Conservation (phyloP, 2,329 filamentous ascomycete genomes). For the Balansia obtecta region DNA sequence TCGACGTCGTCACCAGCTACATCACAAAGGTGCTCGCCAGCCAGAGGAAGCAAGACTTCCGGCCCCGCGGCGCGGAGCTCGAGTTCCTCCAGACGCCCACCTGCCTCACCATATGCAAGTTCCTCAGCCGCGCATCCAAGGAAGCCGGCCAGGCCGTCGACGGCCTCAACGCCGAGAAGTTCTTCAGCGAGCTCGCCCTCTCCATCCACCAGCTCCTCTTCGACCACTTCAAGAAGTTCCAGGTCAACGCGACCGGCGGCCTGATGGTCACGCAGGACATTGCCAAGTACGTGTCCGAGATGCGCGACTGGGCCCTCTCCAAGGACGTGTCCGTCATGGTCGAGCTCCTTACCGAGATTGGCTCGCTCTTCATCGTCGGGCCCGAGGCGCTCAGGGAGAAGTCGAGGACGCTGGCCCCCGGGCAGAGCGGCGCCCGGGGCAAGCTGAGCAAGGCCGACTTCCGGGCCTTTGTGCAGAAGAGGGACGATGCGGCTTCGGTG, state of each 20-base stretch:
- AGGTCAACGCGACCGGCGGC: slow-evolving; percentile 83
- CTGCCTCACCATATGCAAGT: slow-evolving; percentile 68
- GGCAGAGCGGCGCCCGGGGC: slow-evolving; percentile 30
- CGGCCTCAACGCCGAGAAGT: slow-evolving; percentile 69
- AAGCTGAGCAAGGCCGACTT: slow-evolving; percentile 58
- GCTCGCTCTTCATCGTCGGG: slow-evolving; percentile 89
- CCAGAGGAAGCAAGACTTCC: slow-evolving; percentile 83
- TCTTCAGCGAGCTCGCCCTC: slow-evolving; percentile 73
- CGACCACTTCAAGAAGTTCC: slow-evolving; percentile 89
- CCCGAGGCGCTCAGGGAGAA: slow-evolving; percentile 64
- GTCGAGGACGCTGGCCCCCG: slow-evolving; percentile 43
- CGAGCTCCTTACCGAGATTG: slow-evolving; percentile 85
- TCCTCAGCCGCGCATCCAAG: slow-evolving; percentile 56
- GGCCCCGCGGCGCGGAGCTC: slow-evolving; percentile 69
- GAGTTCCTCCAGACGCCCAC: slow-evolving; percentile 79
- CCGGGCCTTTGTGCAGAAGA: slow-evolving; percentile 69
- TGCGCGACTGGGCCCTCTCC: slow-evolving; percentile 68
- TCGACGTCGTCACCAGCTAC: slow-evolving; percentile 64
- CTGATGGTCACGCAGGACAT: slow-evolving; percentile 96
- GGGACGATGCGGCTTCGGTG: slow-evolving; percentile 71
- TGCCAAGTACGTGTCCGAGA: slow-evolving; percentile 77
- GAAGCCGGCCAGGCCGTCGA: slow-evolving; percentile 59
- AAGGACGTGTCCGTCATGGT: slow-evolving; percentile 57
- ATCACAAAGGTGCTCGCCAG: slow-evolving; percentile 56
- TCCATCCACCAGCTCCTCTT: slow-evolving; percentile 69